A percentile compares a stretch with the other conserved stretches of the same genome.
These are phyloP conservation scores for Knoxdaviesia capensis DNA, from an alignment of 2,329 filamentous ascomycete species.

Conservation along the genomic window DNA sequence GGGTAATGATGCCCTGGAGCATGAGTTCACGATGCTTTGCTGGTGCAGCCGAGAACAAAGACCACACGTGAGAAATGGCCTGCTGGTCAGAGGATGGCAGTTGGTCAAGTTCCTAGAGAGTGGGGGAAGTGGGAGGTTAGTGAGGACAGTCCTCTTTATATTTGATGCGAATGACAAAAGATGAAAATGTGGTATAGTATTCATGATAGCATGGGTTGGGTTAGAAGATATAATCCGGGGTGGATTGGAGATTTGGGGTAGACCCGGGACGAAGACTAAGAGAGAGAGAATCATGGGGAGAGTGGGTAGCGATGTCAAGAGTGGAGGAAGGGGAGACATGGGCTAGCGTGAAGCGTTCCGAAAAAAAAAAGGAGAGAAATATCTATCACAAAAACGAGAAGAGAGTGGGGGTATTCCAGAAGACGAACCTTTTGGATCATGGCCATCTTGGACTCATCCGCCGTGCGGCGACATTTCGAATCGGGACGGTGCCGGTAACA, in stretches of 20 bases:
- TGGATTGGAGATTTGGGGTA: no score
- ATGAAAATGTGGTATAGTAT: background rate
- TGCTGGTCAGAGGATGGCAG: constrained; percentile 76
- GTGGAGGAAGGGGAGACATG: no score
- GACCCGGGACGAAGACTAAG: background rate
- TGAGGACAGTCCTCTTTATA: no score
- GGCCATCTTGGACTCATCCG: constrained; percentile 92
- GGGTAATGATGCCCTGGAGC: constrained; percentile 86
- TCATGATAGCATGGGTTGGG: no score
- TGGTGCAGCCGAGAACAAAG: constrained; percentile 86
- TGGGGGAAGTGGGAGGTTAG: background rate
- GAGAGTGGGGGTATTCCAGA: no score
- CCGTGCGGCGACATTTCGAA: constrained; percentile 78
- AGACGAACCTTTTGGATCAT: constrained; percentile 62
- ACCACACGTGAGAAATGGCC: constrained; percentile 94
- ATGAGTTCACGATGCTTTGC: constrained; percentile 88
- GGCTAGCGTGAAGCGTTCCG: no score
- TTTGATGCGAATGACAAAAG: background rate
- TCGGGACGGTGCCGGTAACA: constrained; percentile 93
- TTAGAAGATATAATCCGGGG: no score
- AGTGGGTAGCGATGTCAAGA: no score
- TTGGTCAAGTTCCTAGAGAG: constrained; percentile 51
- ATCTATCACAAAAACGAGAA: no score
- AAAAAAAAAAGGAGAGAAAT: constrained; percentile 4
- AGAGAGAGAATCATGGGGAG: background rate